Percentiles rank a stretch among this genome's conserved stretches.
phyloP scores from a whole-genome alignment of 805 yeast species.

The Kurtzmaniella fragi region DNA sequence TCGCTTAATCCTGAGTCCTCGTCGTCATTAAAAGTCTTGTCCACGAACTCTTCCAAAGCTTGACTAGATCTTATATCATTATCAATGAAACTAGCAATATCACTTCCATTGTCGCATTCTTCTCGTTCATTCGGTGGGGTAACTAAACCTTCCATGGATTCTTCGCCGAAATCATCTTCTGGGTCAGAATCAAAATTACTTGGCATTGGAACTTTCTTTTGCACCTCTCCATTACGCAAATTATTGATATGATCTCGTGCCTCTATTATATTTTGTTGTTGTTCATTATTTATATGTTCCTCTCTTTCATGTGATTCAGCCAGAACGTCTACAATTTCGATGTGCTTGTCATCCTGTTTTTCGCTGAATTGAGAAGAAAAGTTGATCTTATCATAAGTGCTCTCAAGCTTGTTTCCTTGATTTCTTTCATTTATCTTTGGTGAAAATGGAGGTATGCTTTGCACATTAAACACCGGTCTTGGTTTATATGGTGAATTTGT shows the following conservation, averaged over 20 bases:
- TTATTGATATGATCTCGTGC: neutral
- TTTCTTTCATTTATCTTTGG: neutral
- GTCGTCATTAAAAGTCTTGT: conserved; percentile 9
- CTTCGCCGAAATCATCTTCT: conserved; percentile 33
- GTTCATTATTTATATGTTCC: neutral
- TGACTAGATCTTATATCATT: conserved; percentile 6
- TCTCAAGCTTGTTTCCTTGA: neutral
- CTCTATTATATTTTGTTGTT: neutral
- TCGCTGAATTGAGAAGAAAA: conserved; percentile 9
- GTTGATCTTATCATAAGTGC: conserved; percentile 5
- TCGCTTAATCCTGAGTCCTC: conserved; percentile 6
- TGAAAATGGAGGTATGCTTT: too few species aligned
- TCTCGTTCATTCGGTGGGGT: conserved; percentile 30
- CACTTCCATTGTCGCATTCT: conserved; percentile 18
- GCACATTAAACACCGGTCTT: too few species aligned
- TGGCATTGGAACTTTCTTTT: neutral
- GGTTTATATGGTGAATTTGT: too few species aligned
- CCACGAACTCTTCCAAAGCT: conserved; percentile 9
- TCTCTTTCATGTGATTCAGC: neutral
- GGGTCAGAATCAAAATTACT: conserved; percentile 8
- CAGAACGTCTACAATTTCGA: neutral
- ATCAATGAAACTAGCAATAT: conserved; percentile 22
- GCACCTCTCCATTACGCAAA: neutral
- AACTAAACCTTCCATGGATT: conserved; percentile 27
- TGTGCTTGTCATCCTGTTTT: conserved; percentile 4